phyloP scores from a whole-genome alignment of 2,329 filamentous ascomycete species.

The Nothophaeocryptopus gaeumannii region DNA sequence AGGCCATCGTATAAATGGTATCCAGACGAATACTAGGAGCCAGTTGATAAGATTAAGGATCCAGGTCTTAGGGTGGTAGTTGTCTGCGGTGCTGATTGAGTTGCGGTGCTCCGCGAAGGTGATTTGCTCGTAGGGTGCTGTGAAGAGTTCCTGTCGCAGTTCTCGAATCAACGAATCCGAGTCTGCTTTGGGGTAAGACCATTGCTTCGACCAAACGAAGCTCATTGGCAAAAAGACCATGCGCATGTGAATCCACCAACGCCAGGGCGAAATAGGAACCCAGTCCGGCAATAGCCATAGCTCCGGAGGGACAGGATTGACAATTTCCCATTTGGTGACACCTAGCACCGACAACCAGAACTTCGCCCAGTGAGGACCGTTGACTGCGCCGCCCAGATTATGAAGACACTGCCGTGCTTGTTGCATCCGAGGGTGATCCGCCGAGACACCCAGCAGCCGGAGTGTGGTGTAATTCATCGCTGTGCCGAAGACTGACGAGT shows the following conservation, averaged over 20 bases:
- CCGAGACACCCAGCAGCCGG: constrained; percentile 75
- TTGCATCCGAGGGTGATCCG: constrained; percentile 80
- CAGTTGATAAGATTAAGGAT: constrained; percentile 76
- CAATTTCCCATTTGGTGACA: constrained; percentile 82
- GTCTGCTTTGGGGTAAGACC: constrained; percentile 63
- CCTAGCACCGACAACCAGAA: constrained; percentile 88
- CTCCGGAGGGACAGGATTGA: constrained; percentile 92
- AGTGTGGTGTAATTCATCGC: constrained; percentile 81
- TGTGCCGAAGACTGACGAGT: constrained; percentile 89
- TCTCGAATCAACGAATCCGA: constrained; percentile 66
- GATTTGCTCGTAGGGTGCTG: constrained; percentile 73
- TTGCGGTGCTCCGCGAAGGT: constrained; percentile 77
- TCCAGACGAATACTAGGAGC: constrained; percentile 74
- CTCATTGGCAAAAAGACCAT: constrained; percentile 92
- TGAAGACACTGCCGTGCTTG: constrained; percentile 81
- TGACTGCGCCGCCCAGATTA: constrained; percentile 77
- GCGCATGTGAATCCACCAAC: constrained; percentile 81
- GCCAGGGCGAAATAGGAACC: constrained; percentile 35
- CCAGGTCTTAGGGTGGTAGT: constrained; percentile 91
- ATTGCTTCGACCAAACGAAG: constrained; percentile 81
- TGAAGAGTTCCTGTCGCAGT: constrained; percentile 78
- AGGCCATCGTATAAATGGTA: constrained; percentile 69
- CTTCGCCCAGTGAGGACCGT: constrained; percentile 93
- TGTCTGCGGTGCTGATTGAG: constrained; percentile 73
- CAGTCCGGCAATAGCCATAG: constrained; percentile 62